Percentiles rank a stretch among this genome's conserved stretches.
phyloP scores from a whole-genome alignment of 306 rosid genomes.

The Rubus idaeus region DNA sequence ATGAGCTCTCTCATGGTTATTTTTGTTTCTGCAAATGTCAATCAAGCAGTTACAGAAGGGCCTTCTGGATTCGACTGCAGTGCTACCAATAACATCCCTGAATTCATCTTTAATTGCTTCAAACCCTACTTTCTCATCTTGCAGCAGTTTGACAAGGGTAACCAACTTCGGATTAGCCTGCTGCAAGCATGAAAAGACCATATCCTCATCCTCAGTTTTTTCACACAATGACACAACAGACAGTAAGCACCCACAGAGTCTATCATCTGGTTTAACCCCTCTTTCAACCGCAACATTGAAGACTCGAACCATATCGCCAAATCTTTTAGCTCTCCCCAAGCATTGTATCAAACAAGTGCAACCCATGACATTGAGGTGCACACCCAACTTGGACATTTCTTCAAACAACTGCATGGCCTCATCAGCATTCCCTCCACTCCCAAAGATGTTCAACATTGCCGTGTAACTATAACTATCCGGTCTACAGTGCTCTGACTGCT shows the following conservation, averaged over 20 bases:
- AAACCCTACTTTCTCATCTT: conserved; percentile 50
- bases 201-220: conserved; percentile 48
- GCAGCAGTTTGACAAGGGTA: conserved; percentile 47
- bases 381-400: conserved; percentile 64
- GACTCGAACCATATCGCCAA: conserved; percentile 60
- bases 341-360: conserved; percentile 92
- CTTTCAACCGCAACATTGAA: conserved; percentile 50
- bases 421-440: conserved; percentile 70
- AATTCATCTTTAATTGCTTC: conserved; percentile 69
- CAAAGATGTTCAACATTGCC: conserved; percentile 85
- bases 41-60: conserved; percentile 96
- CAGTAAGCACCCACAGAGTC: conserved; percentile 76
- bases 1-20: conserved; percentile 69
- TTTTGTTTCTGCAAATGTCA: conserved; percentile 74
- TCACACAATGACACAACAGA: conserved; percentile 69
- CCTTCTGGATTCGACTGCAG: conserved; percentile 67
- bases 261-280: conserved; percentile 77
- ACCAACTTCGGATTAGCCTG: conserved; percentile 72
- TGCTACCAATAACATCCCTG: conserved; percentile 46
- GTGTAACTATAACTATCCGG: conserved; percentile 95
- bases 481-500: conserved; percentile 46
- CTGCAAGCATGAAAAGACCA: conserved; percentile 66
- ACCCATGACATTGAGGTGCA: conserved; percentile 83
- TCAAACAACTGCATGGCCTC: conserved; percentile 74
- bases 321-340: conserved; percentile 75